Base-by-base conservation (phyloP, 1,284 basidiomycete genomes). In the Ganoderma leucocontextum region DNA sequence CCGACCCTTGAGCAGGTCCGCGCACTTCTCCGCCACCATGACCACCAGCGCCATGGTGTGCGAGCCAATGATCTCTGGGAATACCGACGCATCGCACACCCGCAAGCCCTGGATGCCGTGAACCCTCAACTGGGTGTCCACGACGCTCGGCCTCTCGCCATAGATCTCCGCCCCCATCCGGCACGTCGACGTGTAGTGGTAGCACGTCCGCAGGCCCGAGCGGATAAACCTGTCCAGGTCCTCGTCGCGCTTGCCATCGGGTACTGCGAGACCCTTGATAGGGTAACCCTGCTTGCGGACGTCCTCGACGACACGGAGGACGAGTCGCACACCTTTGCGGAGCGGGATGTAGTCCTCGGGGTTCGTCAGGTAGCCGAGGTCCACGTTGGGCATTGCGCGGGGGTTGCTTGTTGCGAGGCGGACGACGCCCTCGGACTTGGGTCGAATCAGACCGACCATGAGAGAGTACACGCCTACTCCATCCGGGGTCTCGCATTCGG, bases 121-220 rank as follows among this genome's bases (percentile, higher is more conserved):
- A 25, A 90, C 87, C 17, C 78, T 72, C 63, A 90, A 75, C 70
- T 82, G 75, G 9, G 83, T 74, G 66, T 89, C 87, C 15, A 89
- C 80, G 0, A 89, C 87, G 1, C 84, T 85, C 8, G 72, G 74
- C 7, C 73, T 58, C 41, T 70, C 67, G 0, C 61, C 35, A 53
- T 78, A 77, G 39, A 76, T 60, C 52, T 76, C 79, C 5, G 73
- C 75, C 12, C 81, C 85, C 82, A 82, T 83, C 3, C 81, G 71
- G 67, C 81, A 83, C 13, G 80, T 80, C 12, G 76, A 80, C 10
- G 78, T 73, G 64, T 81, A 82, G 67, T 83, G 81, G 70, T 76
- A 82, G 25, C 76, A 79, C 35, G 80, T 33, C 13, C 13, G 17
- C 13, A 17, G 29, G 12, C 22, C n/a, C 52, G 33, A 33, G 29